Base-by-base conservation (phyloP, 352 stramenopile genomes). In the Albugo laibachii region DNA sequence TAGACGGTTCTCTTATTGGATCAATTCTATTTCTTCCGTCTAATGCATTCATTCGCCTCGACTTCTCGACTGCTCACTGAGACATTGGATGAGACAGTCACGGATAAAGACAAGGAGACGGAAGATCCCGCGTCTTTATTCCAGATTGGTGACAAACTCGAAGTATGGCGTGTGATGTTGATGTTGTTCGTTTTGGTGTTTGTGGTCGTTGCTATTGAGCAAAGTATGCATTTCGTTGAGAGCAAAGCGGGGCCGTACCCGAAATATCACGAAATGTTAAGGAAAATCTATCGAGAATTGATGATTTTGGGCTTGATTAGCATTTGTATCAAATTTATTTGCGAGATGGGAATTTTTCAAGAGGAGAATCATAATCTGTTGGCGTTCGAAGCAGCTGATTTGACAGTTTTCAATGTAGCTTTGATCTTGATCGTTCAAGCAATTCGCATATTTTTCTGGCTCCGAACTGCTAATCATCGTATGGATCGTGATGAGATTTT, bases 241-340 rank as follows among this genome's bases (percentile, higher is more conserved):
- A 52, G 51, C 24, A 21, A 39, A 41, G 48, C 60, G 8, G 13
- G 55, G 10, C 47, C 35, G 27, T 60, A 49, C 43, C 54, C 58
- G 36, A 66, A 66, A 47, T 66, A 66, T 49, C 55, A 61, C 24
- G 50, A 58, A 42, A 61, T 61, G 55, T 45, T 61, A 21, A 49
- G 36, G 43, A 61, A 61, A 39, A 47, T 55, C 14, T 51, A 14
- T 2, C 35, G 13, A 53, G 69, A 81, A 27, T 59, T 81, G 24
- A 79, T 79, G 69, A 49, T 79, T 14, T 57, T 81, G 1, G 69
- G 69, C 0, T 46, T 81, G 19, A 53, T 81, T n/a, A 65, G 64
- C 38, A 56, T 81, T n/a, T 44, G 54, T 11, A 47, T 81, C 34
- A 81, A 81, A 45, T 15, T 77, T 1, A 43, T 63, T 43, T 70